Evolutionary conservation across 495 filamentous ascomycete species (phyloP), one percentile per base, ranked within the genome.

Genomic region (Penicillium cataractarum): DNA sequence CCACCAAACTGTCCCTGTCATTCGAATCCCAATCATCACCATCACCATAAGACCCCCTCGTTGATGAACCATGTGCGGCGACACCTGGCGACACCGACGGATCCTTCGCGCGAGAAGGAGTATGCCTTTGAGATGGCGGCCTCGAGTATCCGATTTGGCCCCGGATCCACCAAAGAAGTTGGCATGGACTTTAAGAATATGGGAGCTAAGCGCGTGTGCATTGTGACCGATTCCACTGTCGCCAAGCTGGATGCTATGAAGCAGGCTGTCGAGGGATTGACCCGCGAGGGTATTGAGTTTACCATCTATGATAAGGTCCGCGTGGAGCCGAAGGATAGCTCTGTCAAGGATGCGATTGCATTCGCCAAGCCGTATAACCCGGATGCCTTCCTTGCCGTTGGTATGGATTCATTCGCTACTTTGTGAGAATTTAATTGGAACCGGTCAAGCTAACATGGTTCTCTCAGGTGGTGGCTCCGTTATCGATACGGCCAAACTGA

Each of bases 81-180:
- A 29, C 80, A 85, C 37, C 78, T 90, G 64, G 92, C 92, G 37
- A 93, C 91, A 0, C 93, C 93, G 0, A 74, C 85, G 9, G 90
- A 93, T 66, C 72, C 76, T 5, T 78, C 87, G 3, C 84, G 86
- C 58, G 86, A 93, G 72, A 97, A 94, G 74, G 95, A 99, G 70
- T 98, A 98, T 79, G 95, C 95, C 37, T 99, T 99, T 71, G 94
- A 99, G 76, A 97, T 99, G 93, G 95, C 81, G 2, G 91, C 95
- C 5, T 95, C 92, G 1, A 91, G 87, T 46, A 96, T 99, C 70
- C 89, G 96, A 17, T 99, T 97, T 67, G 95, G 95, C 0, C 90
- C 91, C 0, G 95, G 95, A 4, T 88, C 87, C n/a, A 99, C 95
- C 15, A 89, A 90, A 73, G 95, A 99, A 76, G 93, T 98, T n/a